Conservation (phyloP, 257 asterid species). For the Nicotiana obtusifolia region DNA sequence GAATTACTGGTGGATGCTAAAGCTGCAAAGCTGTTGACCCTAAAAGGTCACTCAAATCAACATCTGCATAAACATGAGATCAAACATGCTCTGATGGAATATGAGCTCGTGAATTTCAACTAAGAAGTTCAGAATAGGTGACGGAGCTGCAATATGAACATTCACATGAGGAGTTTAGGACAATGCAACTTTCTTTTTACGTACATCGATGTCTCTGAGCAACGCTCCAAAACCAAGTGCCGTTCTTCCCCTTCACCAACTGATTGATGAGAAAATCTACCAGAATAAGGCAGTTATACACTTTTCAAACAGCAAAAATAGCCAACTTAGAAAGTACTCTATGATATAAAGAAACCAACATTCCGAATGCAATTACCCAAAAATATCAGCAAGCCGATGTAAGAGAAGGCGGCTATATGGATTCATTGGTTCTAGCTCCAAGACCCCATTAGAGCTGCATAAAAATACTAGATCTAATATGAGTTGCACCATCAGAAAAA, state of each 20-base stretch:
- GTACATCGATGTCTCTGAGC: conserved; percentile 71
- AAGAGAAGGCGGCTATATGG: conserved; percentile 72
- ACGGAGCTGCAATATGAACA: neutral
- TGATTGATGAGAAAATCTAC: conserved; percentile 84
- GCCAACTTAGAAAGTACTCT: neutral
- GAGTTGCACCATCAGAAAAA: neutral
- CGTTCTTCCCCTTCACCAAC: conserved; percentile 89
- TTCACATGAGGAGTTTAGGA: neutral
- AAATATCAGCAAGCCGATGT: conserved; percentile 93
- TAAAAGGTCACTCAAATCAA: neutral
- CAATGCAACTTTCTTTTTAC: conserved; percentile 27
- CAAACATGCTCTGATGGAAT: neutral
- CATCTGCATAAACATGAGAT: neutral
- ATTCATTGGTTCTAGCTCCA: conserved; percentile 83
- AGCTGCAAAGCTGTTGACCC: neutral
- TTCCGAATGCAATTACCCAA: conserved; percentile 42
- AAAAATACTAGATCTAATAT: conserved; percentile 12
- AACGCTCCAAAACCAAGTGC: conserved; percentile 76
- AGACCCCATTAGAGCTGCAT: conserved; percentile 59
- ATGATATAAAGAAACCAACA: neutral
- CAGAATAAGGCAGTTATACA: conserved; percentile 19
- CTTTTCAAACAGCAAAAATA: neutral
- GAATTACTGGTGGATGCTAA: no score
- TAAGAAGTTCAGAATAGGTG: neutral
- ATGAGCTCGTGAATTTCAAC: neutral